phyloP scores from a whole-genome alignment of 331 rosid genomes.

The Arachis monticola region DNA sequence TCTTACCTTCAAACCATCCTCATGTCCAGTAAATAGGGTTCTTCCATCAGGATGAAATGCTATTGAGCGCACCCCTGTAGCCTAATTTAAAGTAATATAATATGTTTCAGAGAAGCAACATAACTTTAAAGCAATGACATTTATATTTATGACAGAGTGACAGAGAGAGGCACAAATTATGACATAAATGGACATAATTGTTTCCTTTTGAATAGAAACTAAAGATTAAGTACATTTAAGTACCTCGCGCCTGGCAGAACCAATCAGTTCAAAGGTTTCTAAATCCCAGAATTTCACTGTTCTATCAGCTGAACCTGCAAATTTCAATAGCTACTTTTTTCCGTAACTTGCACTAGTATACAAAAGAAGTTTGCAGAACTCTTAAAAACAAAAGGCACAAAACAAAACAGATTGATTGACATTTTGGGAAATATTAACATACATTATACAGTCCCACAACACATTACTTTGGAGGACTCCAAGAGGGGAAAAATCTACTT shows the following conservation, averaged over 20 bases:
- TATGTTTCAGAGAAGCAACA: constrained; percentile 33
- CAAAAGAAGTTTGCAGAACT: background rate
- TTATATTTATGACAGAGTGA: background rate
- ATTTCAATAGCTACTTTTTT: constrained; percentile 18
- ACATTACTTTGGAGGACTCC: no score
- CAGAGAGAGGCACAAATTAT: constrained; percentile 9
- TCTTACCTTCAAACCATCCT: constrained; percentile 85
- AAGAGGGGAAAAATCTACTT: no score
- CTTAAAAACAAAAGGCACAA: background rate
- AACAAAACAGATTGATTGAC: no score
- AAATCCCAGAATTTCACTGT: constrained; percentile 99
- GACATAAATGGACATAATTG: constrained; percentile 28
- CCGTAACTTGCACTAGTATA: background rate
- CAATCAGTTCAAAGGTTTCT: constrained; percentile 97
- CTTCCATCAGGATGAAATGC: constrained; percentile 96
- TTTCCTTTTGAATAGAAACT: constrained; percentile 30
- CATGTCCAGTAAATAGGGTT: constrained; percentile 85
- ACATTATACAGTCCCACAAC: no score
- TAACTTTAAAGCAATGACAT: constrained; percentile 20
- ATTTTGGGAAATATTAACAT: no score
- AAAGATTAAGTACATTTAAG: constrained; percentile 32
- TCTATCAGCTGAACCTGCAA: constrained; percentile 91
- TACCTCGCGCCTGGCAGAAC: constrained; percentile 98
- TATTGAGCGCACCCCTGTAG: constrained; percentile 80
- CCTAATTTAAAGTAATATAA: constrained; percentile 51